These are phyloP conservation scores for Zostera marina DNA, from an alignment of 116 monocot genomes.

Conservation along the genomic window DNA sequence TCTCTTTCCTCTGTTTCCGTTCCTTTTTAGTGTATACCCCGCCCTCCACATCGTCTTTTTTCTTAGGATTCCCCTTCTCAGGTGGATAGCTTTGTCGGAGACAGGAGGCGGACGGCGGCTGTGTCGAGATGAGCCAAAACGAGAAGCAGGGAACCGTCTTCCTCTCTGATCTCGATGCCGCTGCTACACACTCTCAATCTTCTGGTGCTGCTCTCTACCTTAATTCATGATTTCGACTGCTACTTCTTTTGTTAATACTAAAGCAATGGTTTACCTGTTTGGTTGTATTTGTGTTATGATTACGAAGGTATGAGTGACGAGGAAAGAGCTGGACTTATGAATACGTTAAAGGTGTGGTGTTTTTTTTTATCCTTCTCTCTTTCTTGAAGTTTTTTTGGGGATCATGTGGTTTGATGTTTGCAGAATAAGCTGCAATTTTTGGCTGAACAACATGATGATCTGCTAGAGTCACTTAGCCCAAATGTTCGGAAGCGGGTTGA, in stretches of 20 bases:
- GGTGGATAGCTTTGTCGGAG: not conserved
- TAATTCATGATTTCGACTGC: not conserved
- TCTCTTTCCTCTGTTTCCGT: too few relatives aligned
- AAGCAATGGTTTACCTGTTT: not conserved
- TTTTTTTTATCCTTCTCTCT: not conserved
- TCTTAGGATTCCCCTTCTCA: slow-evolving; percentile 9
- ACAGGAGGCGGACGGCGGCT: not conserved
- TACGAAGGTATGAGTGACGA: slow-evolving; percentile 25
- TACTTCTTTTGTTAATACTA: not conserved
- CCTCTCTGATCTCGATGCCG: slow-evolving; percentile 25
- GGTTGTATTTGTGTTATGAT: not conserved
- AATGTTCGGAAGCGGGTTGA: slow-evolving; percentile 55
- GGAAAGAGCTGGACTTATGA: slow-evolving; percentile 26
- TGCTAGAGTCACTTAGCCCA: slow-evolving; percentile 31
- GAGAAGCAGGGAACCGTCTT: slow-evolving; percentile 12
- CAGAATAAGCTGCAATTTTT: slow-evolving; percentile 43
- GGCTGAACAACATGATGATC: slow-evolving; percentile 28
- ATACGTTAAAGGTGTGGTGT: slow-evolving; percentile 26
- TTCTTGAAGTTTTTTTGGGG: not conserved
- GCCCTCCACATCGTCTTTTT: not conserved
- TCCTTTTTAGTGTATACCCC: not conserved
- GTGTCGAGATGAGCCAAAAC: slow-evolving; percentile 7
- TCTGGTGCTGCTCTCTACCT: slow-evolving; percentile 4
- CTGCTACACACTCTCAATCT: slow-evolving; percentile 14
- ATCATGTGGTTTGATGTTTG: slow-evolving; percentile 3